phyloP scores from a whole-genome alignment of 2,329 filamentous ascomycete genomes.

The Cladosporium velox region DNA sequence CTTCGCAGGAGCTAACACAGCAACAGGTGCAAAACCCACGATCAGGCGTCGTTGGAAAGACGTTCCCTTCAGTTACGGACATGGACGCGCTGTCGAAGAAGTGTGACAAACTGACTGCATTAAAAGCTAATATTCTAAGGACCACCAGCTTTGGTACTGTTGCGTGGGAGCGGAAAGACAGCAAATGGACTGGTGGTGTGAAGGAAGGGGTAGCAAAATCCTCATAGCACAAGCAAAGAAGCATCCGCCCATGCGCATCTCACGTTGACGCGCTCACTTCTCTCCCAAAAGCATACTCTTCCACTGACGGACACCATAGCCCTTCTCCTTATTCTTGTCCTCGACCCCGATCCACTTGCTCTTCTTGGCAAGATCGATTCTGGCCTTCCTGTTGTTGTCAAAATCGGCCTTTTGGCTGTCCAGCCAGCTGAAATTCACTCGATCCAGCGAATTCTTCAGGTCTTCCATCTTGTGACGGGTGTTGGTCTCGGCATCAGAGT shows the following conservation, averaged over 20 bases:
- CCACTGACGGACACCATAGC: too few relatives aligned
- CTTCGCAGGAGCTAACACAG: background rate
- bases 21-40: conserved; percentile 34
- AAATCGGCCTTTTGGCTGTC: background rate
- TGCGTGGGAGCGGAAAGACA: conserved; percentile 36
- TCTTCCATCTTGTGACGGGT: background rate
- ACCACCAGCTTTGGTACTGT: conserved; percentile 38
- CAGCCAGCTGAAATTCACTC: background rate
- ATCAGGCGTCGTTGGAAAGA: conserved; percentile 34
- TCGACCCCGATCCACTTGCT: too few relatives aligned
- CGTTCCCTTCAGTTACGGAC: conserved; percentile 39
- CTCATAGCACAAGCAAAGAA: background rate
- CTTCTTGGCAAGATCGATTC: too few relatives aligned
- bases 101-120: conserved; percentile 39
- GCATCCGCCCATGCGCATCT: too few relatives aligned
- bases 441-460: background rate
- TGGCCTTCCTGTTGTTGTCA: fast-evolving
- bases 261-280: too few relatives aligned
- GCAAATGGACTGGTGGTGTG: conserved; percentile 31
- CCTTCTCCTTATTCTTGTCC: too few relatives aligned
- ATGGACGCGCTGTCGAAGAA: conserved; percentile 38
- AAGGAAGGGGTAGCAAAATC: conserved; percentile 7
- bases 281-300: too few relatives aligned
- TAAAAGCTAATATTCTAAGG: conserved; percentile 42
- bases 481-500: background rate